Evolutionary conservation across 441 rosid genomes (phyloP).

Genomic region (Sinapis alba): DNA sequence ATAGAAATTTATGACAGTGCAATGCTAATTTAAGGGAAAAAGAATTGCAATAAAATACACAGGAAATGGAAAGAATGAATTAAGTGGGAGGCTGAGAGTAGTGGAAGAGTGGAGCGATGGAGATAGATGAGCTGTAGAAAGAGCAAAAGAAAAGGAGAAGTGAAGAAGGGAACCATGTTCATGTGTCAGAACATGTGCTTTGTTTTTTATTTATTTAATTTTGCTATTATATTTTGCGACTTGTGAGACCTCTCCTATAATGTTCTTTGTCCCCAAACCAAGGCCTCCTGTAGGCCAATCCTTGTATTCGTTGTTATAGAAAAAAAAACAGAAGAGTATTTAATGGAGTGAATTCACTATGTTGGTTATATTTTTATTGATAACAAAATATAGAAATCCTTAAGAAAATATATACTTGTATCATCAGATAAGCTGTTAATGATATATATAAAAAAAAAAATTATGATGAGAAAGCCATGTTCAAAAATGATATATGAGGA

Average conservation of each 20-base stretch:
- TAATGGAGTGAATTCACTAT: neutral
- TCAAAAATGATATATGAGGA: neutral
- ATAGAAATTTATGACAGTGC: slow-evolving; percentile 15
- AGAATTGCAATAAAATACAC: slow-evolving; percentile 12
- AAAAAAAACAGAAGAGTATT: neutral
- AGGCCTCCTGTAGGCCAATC: slow-evolving; percentile 69
- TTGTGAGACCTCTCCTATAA: slow-evolving; percentile 35
- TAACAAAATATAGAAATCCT: neutral
- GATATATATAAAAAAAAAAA: neutral
- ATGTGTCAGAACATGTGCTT: slow-evolving; percentile 70
- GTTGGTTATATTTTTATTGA: neutral
- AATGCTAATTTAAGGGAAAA: slow-evolving; percentile 14
- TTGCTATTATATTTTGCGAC: slow-evolving; percentile 27
- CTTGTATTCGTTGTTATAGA: slow-evolving; percentile 21
- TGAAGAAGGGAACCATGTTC: slow-evolving; percentile 44
- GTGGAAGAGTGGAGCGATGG: slow-evolving; percentile 39
- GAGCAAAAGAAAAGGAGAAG: slow-evolving; percentile 24
- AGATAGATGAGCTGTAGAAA: slow-evolving; percentile 59
- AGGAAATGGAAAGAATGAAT: slow-evolving; percentile 18
- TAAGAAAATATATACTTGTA: neutral
- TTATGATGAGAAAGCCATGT: neutral
- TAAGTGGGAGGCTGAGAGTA: slow-evolving; percentile 34
- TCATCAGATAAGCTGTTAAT: neutral
- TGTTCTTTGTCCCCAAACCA: slow-evolving; percentile 74
- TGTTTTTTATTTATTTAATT: slow-evolving; percentile 41